A percentile compares a stretch with the other conserved stretches of the same genome.
Evolutionary conservation across 345 rosid species (phyloP).

Genomic region (Eucalyptus globulus): DNA sequence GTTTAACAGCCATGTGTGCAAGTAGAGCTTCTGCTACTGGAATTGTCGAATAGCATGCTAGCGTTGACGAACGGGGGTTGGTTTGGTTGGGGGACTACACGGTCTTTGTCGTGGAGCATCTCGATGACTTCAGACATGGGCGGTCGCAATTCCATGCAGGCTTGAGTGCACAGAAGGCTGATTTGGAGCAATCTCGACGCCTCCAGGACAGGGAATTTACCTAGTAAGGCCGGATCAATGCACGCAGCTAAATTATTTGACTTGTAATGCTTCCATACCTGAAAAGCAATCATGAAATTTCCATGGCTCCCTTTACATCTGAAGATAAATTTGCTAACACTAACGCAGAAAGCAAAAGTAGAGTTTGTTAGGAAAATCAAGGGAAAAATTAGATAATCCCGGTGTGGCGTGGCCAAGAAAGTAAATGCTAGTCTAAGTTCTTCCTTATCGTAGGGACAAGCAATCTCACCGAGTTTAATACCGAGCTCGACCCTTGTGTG

Average conservation of each 20-base stretch:
- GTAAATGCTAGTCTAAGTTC: no score
- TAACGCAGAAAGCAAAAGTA: neutral
- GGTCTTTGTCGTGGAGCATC: conserved; percentile 26
- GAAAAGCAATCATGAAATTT: neutral
- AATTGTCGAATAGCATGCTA: conserved; percentile 24
- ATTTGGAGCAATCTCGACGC: conserved; percentile 44
- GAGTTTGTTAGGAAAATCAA: no score
- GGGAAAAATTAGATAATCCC: no score
- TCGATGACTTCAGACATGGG: conserved; percentile 37
- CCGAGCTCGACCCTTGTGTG: conserved; percentile 8
- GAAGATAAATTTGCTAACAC: neutral
- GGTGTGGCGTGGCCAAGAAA: no score
- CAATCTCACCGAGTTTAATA: conserved; percentile 17
- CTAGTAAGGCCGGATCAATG: conserved; percentile 22
- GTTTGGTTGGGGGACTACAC: conserved; percentile 26
- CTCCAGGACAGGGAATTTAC: conserved; percentile 11
- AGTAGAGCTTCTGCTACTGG: neutral
- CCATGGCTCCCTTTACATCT: neutral
- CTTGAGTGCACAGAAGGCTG: conserved; percentile 67
- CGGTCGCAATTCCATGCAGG: conserved; percentile 41
- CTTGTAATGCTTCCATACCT: conserved; percentile 67
- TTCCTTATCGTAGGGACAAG: neutral
- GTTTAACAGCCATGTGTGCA: neutral
- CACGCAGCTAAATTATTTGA: conserved; percentile 8
- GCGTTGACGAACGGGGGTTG: conserved; percentile 82